phyloP scores from a whole-genome alignment of 2,329 filamentous ascomycete genomes.

The Neodidymelliopsis sp. region DNA sequence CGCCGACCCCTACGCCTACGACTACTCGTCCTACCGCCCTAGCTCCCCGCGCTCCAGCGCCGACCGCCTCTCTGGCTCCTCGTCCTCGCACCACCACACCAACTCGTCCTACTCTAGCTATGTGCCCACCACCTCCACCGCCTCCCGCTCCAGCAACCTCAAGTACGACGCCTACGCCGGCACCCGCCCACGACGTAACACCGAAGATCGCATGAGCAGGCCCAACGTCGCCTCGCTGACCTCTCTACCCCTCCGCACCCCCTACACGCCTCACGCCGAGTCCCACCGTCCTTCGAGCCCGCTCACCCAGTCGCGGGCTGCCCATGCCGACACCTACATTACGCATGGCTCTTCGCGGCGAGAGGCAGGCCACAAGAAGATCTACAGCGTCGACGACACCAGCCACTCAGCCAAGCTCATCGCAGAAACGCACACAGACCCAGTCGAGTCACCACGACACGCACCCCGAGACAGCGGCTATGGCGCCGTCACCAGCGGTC shows the following conservation, averaged over 20 bases:
- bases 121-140: conserved; percentile 34
- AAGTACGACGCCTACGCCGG: conserved; percentile 54
- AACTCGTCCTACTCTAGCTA: conserved; percentile 28
- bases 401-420: conserved; percentile 48
- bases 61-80: conserved; percentile 38
- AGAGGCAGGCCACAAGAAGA: conserved; percentile 51
- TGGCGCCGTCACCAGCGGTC: conserved; percentile 36
- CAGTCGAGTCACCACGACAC: conserved; percentile 45
- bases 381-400: conserved; percentile 59
- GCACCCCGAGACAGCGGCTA: conserved; percentile 32
- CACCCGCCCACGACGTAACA: conserved; percentile 56
- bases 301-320: conserved; percentile 44
- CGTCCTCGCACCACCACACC: conserved; percentile 28
- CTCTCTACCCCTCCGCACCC: conserved; percentile 44
- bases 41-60: conserved; percentile 46
- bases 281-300: conserved; percentile 52
- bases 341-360: conserved; percentile 40
- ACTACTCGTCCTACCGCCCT: conserved; percentile 39
- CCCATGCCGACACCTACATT: conserved; percentile 49
- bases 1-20: conserved; percentile 40
- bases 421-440: conserved; percentile 47
- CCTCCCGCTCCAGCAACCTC: conserved; percentile 36
- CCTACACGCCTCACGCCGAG: conserved; percentile 31
- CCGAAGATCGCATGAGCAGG: conserved; percentile 46
- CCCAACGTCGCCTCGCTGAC: conserved; percentile 46